A percentile compares a stretch with the other conserved stretches of the same genome.
Evolutionary conservation across 2,329 filamentous ascomycete species (phyloP).

Genomic region (Colletotrichum graminicola): DNA sequence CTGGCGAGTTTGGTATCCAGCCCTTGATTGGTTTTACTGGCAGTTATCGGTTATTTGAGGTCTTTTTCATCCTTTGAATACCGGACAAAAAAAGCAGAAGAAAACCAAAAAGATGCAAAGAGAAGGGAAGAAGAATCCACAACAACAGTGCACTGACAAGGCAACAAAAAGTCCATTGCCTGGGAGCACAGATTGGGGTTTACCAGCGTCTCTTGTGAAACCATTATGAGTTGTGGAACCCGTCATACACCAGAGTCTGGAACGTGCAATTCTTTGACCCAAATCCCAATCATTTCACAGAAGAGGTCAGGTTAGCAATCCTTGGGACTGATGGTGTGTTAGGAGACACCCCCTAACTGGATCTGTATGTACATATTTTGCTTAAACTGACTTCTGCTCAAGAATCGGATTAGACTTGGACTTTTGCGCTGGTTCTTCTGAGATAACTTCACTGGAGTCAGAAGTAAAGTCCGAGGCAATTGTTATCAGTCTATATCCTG

Average conservation of each 20-base stretch:
- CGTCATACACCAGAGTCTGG: not conserved
- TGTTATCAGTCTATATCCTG: not conserved
- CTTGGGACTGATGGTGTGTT: not conserved
- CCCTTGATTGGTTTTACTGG: not conserved
- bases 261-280: not conserved
- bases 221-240: not conserved
- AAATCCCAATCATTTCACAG: not conserved
- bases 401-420: accelerated
- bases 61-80: not conserved
- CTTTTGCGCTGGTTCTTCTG: accelerated
- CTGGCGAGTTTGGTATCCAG: not conserved
- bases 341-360: not conserved
- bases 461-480: not conserved
- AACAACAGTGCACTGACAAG: not conserved
- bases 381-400: accelerated
- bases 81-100: not conserved
- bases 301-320: too few species aligned
- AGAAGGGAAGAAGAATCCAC: accelerated
- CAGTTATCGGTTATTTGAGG: not conserved
- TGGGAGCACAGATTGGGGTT: not conserved
- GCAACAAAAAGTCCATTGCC: not conserved
- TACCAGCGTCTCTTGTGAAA: not conserved
- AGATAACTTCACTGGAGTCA: accelerated
- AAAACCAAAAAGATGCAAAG: not conserved
- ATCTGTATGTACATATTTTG: not conserved